phyloP scores from a whole-genome alignment of 495 filamentous ascomycete species.

The Podospora pseudopauciseta region DNA sequence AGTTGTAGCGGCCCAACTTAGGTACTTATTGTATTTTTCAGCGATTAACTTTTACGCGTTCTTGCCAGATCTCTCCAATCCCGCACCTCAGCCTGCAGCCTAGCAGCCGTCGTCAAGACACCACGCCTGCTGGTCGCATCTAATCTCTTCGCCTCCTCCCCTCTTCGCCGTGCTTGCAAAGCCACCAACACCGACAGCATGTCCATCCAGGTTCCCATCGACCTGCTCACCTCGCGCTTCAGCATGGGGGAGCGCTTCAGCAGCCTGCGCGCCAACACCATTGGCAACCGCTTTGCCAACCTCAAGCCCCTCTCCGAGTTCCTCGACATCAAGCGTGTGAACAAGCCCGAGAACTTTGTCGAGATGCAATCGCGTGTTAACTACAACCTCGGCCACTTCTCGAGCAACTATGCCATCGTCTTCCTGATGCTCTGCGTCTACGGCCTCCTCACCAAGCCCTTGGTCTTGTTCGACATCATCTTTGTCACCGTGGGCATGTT shows the following conservation, averaged over 20 bases:
- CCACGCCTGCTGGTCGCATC: constrained; percentile 1
- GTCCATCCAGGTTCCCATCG: constrained; percentile 88
- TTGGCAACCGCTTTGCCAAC: constrained; percentile 84
- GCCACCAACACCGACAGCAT: constrained; percentile 45
- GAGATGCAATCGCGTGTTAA: constrained; percentile 92
- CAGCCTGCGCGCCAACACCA: constrained; percentile 69
- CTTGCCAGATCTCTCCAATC: constrained; percentile 29
- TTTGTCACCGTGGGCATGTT: constrained; percentile 82
- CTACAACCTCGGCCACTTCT: constrained; percentile 96
- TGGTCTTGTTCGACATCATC: constrained; percentile 86
- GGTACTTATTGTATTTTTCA: constrained; percentile 18
- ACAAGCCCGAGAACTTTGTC: constrained; percentile 85
- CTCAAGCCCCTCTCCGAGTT: constrained; percentile 89
- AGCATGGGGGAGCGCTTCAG: constrained; percentile 72
- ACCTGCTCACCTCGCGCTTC: constrained; percentile 83
- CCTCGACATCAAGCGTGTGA: constrained; percentile 89
- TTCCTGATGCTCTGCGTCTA: constrained; percentile 96
- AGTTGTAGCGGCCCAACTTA: constrained; percentile 8
- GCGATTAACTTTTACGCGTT: constrained; percentile 23
- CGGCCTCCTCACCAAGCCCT: constrained; percentile 77
- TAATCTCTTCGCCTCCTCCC: background rate
- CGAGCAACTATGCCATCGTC: constrained; percentile 94
- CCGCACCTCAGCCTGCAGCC: background rate
- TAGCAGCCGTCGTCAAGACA: background rate
- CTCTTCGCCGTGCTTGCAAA: constrained; percentile 4